phyloP scores from a whole-genome alignment of 2,329 filamentous ascomycete species.

The Intubia oerlemansii region DNA sequence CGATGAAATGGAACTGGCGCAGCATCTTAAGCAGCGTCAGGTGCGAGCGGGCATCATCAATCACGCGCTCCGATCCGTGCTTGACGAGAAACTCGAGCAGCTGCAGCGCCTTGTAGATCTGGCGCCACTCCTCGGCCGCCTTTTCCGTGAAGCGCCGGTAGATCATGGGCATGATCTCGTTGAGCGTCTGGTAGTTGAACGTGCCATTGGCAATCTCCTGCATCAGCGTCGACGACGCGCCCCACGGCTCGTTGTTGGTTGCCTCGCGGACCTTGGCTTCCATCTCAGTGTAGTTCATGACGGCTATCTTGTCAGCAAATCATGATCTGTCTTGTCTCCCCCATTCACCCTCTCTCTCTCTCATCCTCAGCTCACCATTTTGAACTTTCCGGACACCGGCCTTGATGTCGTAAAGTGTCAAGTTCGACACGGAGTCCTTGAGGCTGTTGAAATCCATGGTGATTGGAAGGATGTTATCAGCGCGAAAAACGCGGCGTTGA shows the following conservation, averaged over 20 bases:
- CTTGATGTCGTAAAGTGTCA: slow-evolving; percentile 90
- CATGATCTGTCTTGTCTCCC: too few species aligned
- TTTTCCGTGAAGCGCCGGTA: slow-evolving; percentile 99
- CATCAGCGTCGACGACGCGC: slow-evolving; percentile 65
- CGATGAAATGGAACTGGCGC: slow-evolving; percentile 92
- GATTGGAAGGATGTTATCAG: too few species aligned
- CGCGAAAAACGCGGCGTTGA: neutral
- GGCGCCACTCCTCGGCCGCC: slow-evolving; percentile 91
- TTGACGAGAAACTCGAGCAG: slow-evolving; percentile 90
- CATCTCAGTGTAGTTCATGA: slow-evolving; percentile 86
- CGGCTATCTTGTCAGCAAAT: slow-evolving; percentile 37
- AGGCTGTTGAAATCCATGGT: slow-evolving; percentile 82
- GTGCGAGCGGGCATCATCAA: slow-evolving; percentile 90
- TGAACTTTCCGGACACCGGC: slow-evolving; percentile 87
- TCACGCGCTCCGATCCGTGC: slow-evolving; percentile 90
- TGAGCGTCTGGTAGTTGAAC: slow-evolving; percentile 92
- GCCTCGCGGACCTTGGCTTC: slow-evolving; percentile 65
- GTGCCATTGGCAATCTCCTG: slow-evolving; percentile 97
- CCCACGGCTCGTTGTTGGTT: slow-evolving; percentile 98
- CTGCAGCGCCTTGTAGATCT: slow-evolving; percentile 97
- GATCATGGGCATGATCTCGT: slow-evolving; percentile 99
- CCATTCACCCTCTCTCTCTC: neutral
- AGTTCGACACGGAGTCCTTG: slow-evolving; percentile 72
- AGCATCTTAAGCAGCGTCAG: slow-evolving; percentile 95
- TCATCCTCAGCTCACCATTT: slow-evolving; percentile 46